phyloP scores from a whole-genome alignment of 371 early-diverging fungal genomes.

The Rhizopus sp. region DNA sequence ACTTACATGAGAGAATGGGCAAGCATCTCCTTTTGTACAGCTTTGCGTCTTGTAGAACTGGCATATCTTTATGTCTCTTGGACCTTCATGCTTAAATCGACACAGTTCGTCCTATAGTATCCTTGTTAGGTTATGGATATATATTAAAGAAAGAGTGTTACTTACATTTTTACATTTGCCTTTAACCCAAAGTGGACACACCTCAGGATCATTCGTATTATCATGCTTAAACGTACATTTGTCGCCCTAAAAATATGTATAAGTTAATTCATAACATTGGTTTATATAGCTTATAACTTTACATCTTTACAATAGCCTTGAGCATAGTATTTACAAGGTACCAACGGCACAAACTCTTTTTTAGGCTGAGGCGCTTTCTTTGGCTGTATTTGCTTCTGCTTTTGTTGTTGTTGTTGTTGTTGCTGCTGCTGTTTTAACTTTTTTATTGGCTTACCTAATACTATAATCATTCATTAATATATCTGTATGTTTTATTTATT shows the following conservation, averaged over 20 bases:
- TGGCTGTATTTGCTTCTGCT: too few relatives aligned
- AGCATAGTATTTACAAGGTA: slow-evolving; percentile 5
- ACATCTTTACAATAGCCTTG: slow-evolving; percentile 13
- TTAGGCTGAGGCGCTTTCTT: background rate
- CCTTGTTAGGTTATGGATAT: background rate
- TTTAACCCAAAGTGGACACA: background rate
- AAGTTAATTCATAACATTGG: background rate
- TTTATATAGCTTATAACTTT: background rate
- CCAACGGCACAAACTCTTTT: slow-evolving; percentile 2
- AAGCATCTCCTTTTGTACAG: slow-evolving; percentile 26
- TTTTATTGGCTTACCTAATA: background rate
- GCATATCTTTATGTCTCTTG: slow-evolving; percentile 16
- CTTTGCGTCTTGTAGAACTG: slow-evolving; percentile 31
- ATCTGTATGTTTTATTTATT: background rate
- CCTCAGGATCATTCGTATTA: background rate
- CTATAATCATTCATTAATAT: background rate
- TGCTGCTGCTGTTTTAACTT: background rate
- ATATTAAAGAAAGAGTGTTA: background rate
- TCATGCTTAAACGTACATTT: slow-evolving; percentile 22
- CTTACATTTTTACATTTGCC: slow-evolving; percentile 8
- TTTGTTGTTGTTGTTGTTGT: background rate
- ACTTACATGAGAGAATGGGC: slow-evolving; percentile 39
- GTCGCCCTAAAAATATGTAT: slow-evolving; percentile 5
- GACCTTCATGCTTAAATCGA: slow-evolving; percentile 25
- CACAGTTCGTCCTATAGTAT: slow-evolving; percentile 23